phyloP scores from a whole-genome alignment of 352 stramenopile species.

The Stramenopiles sp. region DNA sequence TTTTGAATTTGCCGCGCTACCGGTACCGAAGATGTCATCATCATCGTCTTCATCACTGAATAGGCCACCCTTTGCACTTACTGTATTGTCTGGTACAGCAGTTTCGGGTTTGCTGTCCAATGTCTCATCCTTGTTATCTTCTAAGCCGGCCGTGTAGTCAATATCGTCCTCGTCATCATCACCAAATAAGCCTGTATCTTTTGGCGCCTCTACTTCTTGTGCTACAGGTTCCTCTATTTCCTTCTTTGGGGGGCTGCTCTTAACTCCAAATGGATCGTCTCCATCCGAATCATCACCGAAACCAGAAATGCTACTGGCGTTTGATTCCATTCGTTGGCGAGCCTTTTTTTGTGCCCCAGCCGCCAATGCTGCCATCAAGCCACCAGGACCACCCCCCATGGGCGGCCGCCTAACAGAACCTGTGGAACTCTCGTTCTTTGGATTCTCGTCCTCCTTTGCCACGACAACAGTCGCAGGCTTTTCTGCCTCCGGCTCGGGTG shows the following conservation, averaged over 20 bases:
- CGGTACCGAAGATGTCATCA: not conserved
- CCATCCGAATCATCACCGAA: not conserved
- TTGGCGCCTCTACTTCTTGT: not conserved
- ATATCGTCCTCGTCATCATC: not conserved
- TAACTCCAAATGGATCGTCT: not conserved
- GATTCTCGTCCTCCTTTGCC: too few relatives aligned
- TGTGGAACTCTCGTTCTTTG: too few relatives aligned
- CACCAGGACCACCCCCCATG: not conserved
- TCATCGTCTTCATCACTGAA: not conserved
- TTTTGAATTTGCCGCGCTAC: not conserved
- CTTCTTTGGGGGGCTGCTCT: not conserved
- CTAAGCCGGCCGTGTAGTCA: not conserved
- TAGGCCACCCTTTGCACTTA: too few relatives aligned
- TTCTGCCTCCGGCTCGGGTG: not conserved
- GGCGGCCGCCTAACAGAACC: too few relatives aligned
- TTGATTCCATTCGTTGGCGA: not conserved
- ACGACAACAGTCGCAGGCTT: not conserved
- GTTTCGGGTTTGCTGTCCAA: not conserved
- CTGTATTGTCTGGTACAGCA: too few relatives aligned
- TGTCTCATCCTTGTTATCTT: not conserved
- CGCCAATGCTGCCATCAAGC: not conserved
- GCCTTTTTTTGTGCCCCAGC: not conserved
- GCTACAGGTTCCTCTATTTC: not conserved
- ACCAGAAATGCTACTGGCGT: not conserved
- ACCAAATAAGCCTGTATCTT: not conserved